Evolutionary conservation across 2,329 filamentous ascomycete genomes (phyloP).

Genomic region (Talaromyces sp.): DNA sequence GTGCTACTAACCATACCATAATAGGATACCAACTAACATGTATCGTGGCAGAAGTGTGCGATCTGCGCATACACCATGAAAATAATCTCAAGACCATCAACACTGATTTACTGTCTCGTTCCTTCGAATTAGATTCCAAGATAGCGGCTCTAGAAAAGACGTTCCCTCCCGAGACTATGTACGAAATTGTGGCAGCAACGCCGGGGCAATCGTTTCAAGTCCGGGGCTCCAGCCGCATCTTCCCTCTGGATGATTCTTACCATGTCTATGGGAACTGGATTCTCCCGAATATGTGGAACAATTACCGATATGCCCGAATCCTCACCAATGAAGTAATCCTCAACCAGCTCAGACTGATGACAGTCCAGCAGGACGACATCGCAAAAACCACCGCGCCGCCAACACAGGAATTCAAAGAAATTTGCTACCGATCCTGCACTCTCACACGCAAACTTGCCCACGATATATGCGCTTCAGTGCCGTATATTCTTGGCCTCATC

Average conservation of each 20-base stretch:
- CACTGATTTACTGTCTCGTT: conserved; percentile 24
- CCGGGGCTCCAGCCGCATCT: conserved; percentile 16
- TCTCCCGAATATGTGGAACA: conserved; percentile 53
- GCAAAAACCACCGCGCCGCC: conserved; percentile 10
- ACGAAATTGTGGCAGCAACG: conserved; percentile 17
- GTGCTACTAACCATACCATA: conserved; percentile 10
- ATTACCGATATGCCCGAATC: conserved; percentile 55
- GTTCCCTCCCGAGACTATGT: conserved; percentile 22
- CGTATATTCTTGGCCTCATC: conserved; percentile 28
- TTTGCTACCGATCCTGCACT: conserved; percentile 23
- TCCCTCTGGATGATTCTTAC: conserved; percentile 44
- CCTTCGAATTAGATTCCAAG: conserved; percentile 29
- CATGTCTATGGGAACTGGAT: conserved; percentile 53
- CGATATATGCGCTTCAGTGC: conserved; percentile 34
- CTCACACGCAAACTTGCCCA: conserved; percentile 23
- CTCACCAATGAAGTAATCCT: conserved; percentile 48
- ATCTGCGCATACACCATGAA: conserved; percentile 18
- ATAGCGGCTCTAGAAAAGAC: conserved; percentile 25
- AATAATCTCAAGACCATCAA: background rate
- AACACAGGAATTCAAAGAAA: conserved; percentile 25
- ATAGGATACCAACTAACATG: conserved; percentile 25
- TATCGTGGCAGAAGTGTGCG: conserved; percentile 28
- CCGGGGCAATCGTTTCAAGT: conserved; percentile 31
- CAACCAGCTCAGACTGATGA: conserved; percentile 22
- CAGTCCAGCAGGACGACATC: conserved; percentile 15